Conservation (phyloP, 208 protist species). For the Trypanosoma platydactyli region DNA sequence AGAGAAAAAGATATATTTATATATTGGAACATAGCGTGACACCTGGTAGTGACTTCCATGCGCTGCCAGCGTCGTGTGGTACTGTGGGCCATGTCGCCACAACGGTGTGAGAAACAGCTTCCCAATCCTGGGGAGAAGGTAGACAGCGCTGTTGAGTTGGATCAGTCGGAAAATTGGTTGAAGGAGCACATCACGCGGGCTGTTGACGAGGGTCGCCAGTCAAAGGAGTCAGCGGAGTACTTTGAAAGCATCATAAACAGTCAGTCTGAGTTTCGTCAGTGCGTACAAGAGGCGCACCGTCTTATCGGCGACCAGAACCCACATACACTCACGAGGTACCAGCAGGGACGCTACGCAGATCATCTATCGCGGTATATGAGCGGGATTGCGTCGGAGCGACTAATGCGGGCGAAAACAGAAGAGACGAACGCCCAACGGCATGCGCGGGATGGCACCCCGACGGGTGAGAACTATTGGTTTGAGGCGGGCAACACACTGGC, state of each 20-base stretch:
- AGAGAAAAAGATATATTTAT: conserved; percentile 16
- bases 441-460: conserved; percentile 75
- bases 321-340: conserved; percentile 57
- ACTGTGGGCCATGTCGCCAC: neutral
- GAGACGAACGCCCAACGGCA: conserved; percentile 54
- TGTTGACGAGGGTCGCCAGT: conserved; percentile 47
- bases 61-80: neutral
- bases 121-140: neutral
- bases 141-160: conserved; percentile 16
- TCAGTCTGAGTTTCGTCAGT: conserved; percentile 54
- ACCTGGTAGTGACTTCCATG: neutral
- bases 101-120: conserved; percentile 1
- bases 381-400: conserved; percentile 44
- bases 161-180: conserved; percentile 52
- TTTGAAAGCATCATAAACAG: conserved; percentile 67
- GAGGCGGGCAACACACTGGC: conserved; percentile 69
- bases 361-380: conserved; percentile 56
- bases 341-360: conserved; percentile 67
- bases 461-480: conserved; percentile 87
- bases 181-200: conserved; percentile 33
- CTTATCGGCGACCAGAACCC: conserved; percentile 67
- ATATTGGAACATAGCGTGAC: neutral
- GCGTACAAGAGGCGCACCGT: conserved; percentile 53
- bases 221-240: conserved; percentile 53
- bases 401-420: conserved; percentile 57